Evolutionary conservation across 805 yeast genomes (phyloP), one percentile per base, ranked within the genome.

Genomic region (Ogataea haglerorum): DNA sequence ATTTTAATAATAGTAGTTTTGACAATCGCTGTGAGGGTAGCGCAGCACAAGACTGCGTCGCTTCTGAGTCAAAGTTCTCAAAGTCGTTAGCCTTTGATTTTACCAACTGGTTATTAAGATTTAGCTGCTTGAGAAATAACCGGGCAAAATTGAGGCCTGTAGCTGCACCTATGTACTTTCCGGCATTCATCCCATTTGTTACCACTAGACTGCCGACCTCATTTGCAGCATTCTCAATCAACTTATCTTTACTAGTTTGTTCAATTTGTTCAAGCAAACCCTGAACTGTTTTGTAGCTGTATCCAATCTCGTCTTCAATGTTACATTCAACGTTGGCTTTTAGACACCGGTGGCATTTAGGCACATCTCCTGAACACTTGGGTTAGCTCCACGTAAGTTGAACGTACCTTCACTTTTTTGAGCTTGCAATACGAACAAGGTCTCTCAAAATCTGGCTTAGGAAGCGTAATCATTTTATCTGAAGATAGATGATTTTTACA

Each of bases 101-200:
- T 13, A 43, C 38, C 15, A 51, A 36, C 12, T 41, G 45, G 16
- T 40, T 50, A 15, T 44, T 50, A 17, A 54, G 17, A 14, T 54
- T 42, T 5, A 54, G 47, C 30, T 52, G 53, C 22, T 49, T 49
- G 15, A 53, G 36, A 21, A 54, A 52, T 2, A 47, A 32, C 15
- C 48, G 45, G 10, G 54, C 56, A 41, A 54, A 54, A 23, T 52
- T 53, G 12, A 53, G 42, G 10, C 59, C 59, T 5, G 59, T 53
- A 19, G 57, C 59, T n/a, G 59, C 59, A 4, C 56, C 56, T 3
- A 52, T 50, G 23, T 52, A 52, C 30, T 54, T 54, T 9, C 57
- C 57, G 26, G 40, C 43, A 9, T 36, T 34, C n/a, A 29, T 16
- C 9, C 41, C 40, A 15, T 33, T 42, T 15, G 54, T 36, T 5